Evolutionary conservation across 2,329 filamentous ascomycete species (phyloP), one percentile per base, ranked within the genome.

Genomic region (Penicillium oxalicum): DNA sequence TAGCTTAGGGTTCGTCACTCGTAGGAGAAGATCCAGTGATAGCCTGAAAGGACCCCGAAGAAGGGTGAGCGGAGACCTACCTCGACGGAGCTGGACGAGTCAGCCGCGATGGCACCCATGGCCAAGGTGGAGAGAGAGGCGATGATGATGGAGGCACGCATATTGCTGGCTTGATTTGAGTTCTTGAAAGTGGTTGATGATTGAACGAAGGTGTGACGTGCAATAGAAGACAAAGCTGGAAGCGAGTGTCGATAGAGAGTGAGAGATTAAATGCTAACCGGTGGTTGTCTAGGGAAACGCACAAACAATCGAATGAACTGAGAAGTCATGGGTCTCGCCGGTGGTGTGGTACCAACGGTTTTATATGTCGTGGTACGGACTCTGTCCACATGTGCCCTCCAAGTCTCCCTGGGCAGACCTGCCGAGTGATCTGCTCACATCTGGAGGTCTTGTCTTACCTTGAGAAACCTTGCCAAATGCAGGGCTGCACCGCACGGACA

Each of bases 71-170:
- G 7, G 9, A 13, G 9, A 43, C 58, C 54, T 57, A 64, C 62
- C 51, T 54, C 53, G 36, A 12, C 32, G 27, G 40, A 40, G 39
- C 39, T 40, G 39, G 39, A 43, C 24, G 43, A 36, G 43, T 27
- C 25, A 12, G 52, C 49, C 34, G 51, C 50, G 44, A 57, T 57
- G 47, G 57, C 58, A 57, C 71, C 66, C 55, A 68, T 57, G 38
- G 66, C 74, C 44, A 72, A 61, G 48, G 69, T 74, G 54, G 69
- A 65, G 68, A 73, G 58, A 63, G 72, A 65, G 59, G 69, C 55
- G 60, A 74, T 50, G 63, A 76, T 50, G 57, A 72, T 55, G 29
- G 72, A 70, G 63, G 66, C 62, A 66, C 71, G 75, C 74, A 78
- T 77, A 33, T 63, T 73, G 67, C 61, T 50, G 36, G 47, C 48